phyloP scores from a whole-genome alignment of 1,284 basidiomycete genomes.

The Apiotrichum akiyoshidainum region DNA sequence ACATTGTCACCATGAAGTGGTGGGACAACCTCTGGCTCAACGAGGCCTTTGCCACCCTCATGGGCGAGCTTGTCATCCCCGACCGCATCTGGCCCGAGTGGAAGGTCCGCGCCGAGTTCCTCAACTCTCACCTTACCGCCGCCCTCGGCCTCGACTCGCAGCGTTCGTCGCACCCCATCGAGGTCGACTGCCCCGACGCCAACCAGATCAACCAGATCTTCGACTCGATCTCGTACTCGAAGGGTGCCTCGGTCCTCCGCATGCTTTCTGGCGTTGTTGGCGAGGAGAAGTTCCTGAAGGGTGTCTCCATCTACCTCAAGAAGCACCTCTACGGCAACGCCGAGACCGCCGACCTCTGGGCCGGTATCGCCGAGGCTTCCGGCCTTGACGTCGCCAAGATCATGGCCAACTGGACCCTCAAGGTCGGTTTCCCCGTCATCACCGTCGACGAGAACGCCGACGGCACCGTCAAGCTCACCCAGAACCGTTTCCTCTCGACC shows the following conservation, averaged over 20 bases:
- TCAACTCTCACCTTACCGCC: conserved; percentile 55
- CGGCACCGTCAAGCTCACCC: conserved; percentile 68
- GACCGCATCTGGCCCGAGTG: conserved; percentile 62
- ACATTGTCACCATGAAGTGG: conserved; percentile 91
- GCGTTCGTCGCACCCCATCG: conserved; percentile 89
- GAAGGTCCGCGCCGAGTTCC: conserved; percentile 57
- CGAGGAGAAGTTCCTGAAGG: conserved; percentile 80
- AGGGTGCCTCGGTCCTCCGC: conserved; percentile 80
- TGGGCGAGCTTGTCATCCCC: conserved; percentile 88
- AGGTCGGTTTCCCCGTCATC: conserved; percentile 84
- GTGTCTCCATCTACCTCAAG: conserved; percentile 89
- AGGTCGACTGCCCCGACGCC: conserved; percentile 85
- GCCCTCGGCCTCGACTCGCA: conserved; percentile 84
- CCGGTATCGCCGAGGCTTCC: conserved; percentile 76
- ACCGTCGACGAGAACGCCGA: conserved; percentile 73
- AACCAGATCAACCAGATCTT: conserved; percentile 87
- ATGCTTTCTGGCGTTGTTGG: conserved; percentile 90
- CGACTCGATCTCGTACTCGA: conserved; percentile 78
- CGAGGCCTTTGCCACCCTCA: conserved; percentile 74
- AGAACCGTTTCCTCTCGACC: conserved; percentile 89
- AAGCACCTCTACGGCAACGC: conserved; percentile 78
- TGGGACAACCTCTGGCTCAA: conserved; percentile 78
- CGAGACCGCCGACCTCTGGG: conserved; percentile 84
- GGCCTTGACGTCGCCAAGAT: conserved; percentile 73
- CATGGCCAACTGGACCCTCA: conserved; percentile 90